Base-by-base conservation (phyloP, 2,329 filamentous ascomycete species). In the Apiospora rasikravindrae region DNA sequence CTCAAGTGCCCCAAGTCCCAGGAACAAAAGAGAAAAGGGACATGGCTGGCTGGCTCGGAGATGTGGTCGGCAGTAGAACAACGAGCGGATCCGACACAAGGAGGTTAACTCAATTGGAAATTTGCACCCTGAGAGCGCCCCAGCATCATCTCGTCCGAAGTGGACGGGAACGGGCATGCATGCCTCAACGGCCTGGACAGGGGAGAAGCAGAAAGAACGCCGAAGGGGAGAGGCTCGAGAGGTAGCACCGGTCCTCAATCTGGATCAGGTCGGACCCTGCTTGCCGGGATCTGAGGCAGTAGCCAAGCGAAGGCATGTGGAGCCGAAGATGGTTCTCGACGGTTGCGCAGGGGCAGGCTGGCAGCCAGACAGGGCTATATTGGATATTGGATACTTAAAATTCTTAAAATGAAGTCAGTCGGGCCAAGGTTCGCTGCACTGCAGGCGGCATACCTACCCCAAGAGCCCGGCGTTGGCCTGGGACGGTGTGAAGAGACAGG, bases 31-130 rank as follows among this genome's bases (percentile, higher is more conserved):
- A 53, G 51, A 7, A 26, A 26, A 26, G 51, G 13, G 13, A 53
- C 29, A 61, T 37, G 53, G 53, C n/a, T n/a, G n/a, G n/a, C n/a
- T n/a, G n/a, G n/a, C n/a, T n/a, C 29, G 33, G 53, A 29, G 53
- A 3, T 26, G 29, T 22, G 29, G 53, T 61, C 29, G 53, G 53
- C 53, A 61, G 53, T 61, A 61, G 53, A 61, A 33, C 51, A 29
- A 37, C 19, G 16, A 64, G 57, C 29, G 29, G 57, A 40, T 7
- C 33, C 29, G 29, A 13, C 33, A 40, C 57, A 40, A 24, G 57
- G 57, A 64, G 57, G 33, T 61, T 37, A 61, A 61, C 29, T 64
- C 57, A 24, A 40, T 64, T 13, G 57, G 57, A 64, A 40, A 64
- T 64, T 40, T 33, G 57, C 57, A 64, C 4, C 57, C 57, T n/a